Conservation (phyloP, 2,329 filamentous ascomycete genomes). For the Penicillium brasilianum region DNA sequence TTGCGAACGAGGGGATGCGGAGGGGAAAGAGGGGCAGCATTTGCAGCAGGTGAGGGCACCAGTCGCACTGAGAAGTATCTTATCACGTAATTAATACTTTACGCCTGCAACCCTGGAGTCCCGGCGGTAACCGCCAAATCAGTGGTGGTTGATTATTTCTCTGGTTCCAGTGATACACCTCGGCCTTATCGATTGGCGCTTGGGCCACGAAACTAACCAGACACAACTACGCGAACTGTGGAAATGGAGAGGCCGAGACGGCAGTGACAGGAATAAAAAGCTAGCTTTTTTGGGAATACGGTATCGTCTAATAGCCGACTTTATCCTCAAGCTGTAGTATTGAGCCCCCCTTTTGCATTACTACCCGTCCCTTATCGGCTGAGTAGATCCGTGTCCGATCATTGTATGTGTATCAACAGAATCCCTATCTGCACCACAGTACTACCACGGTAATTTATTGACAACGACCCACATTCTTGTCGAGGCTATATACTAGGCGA, state of each 20-base stretch:
- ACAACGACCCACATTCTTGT: background rate
- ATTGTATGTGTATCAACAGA: background rate
- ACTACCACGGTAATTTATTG: slow-evolving; percentile 5
- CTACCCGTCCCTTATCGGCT: background rate
- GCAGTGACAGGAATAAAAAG: background rate
- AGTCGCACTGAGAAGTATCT: slow-evolving; percentile 19
- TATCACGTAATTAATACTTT: slow-evolving; percentile 33
- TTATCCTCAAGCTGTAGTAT: background rate
- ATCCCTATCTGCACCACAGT: background rate
- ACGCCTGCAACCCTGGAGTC: slow-evolving; percentile 16
- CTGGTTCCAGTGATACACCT: background rate
- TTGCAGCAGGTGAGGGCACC: slow-evolving; percentile 22
- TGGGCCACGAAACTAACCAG: background rate
- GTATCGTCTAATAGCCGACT: background rate
- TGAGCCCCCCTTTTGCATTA: background rate
- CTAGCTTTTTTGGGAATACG: background rate
- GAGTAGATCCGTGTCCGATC: background rate
- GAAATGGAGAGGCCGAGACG: background rate
- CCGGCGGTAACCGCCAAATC: slow-evolving; percentile 31
- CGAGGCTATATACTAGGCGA: background rate
- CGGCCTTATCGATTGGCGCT: slow-evolving; percentile 10
- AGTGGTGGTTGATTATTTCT: slow-evolving; percentile 16
- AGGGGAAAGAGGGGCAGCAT: slow-evolving; percentile 42
- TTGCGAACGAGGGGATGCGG: slow-evolving; percentile 36
- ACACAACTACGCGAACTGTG: background rate